Evolutionary conservation across 2,329 filamentous ascomycete genomes (phyloP).

Genomic region (Fusarium setosum): DNA sequence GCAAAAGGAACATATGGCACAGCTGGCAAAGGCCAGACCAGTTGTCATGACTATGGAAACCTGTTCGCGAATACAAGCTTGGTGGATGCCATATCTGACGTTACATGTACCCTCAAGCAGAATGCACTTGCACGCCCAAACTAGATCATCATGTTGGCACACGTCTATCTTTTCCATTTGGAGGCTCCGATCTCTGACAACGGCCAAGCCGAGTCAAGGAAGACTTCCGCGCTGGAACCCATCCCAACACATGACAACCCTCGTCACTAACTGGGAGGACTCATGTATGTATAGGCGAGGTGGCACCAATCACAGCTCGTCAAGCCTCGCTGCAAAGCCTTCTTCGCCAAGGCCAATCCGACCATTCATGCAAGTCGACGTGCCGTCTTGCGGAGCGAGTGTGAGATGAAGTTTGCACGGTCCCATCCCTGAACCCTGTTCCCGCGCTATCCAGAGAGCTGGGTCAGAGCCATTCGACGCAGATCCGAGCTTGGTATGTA

Average conservation of each 20-base stretch:
- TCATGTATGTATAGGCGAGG: constrained; percentile 2
- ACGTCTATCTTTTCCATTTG: too few species aligned
- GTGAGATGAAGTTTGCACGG: constrained; percentile 36
- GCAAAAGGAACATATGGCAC: too few species aligned
- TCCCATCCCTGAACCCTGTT: constrained; percentile 39
- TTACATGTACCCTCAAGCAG: too few species aligned
- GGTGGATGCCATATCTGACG: too few species aligned
- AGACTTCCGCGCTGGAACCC: neutral
- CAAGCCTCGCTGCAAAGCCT: neutral
- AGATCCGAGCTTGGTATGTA: constrained; percentile 21
- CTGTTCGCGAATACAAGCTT: too few species aligned
- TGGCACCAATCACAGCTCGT: constrained; percentile 22
- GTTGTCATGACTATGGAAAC: too few species aligned
- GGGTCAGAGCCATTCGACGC: constrained; percentile 33
- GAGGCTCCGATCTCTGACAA: neutral
- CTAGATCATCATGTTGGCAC: too few species aligned
- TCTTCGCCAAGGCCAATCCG: constrained; percentile 3
- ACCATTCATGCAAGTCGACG: constrained; percentile 26
- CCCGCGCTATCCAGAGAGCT: constrained; percentile 40
- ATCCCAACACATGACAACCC: constrained; percentile 11
- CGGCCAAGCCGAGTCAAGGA: neutral
- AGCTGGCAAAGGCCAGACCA: too few species aligned
- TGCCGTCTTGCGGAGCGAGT: constrained; percentile 8
- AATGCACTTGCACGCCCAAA: too few species aligned
- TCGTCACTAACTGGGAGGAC: neutral